A percentile compares a stretch with the other conserved stretches of the same genome.
These are phyloP conservation scores for Botrytis aclada DNA, from an alignment of 2,329 filamentous ascomycete genomes.

Conservation along the genomic window DNA sequence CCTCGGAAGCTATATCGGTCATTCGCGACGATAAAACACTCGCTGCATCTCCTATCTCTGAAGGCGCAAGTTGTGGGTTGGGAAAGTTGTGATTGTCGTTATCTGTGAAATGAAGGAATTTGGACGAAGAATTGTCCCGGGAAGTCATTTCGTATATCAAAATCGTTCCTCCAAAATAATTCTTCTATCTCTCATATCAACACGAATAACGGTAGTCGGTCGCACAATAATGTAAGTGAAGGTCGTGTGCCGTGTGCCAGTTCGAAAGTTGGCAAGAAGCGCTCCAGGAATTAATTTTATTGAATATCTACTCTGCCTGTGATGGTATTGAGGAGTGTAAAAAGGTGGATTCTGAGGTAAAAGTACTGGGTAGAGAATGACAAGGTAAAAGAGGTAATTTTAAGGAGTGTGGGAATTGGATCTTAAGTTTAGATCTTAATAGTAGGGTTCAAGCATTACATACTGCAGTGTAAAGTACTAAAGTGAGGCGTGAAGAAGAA, in stretches of 20 bases:
- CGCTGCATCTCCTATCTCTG: conserved; percentile 41
- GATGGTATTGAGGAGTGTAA: background rate
- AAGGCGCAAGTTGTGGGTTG: conserved; percentile 24
- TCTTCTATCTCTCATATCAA: background rate
- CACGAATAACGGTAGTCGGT: background rate
- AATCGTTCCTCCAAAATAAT: background rate
- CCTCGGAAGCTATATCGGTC: conserved; percentile 53
- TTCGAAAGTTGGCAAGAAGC: conserved; percentile 1
- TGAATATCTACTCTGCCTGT: background rate
- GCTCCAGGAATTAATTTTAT: background rate
- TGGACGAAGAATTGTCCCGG: conserved; percentile 25
- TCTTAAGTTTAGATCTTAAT: conserved; percentile 7
- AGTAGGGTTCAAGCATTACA: conserved; percentile 17
- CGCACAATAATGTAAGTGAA: background rate
- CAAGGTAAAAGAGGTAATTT: background rate
- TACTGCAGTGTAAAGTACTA: background rate
- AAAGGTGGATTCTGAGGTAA: background rate
- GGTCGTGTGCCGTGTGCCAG: background rate
- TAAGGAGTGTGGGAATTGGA: conserved; percentile 18
- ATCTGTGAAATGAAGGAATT: conserved; percentile 23
- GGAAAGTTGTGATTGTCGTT: conserved; percentile 24
- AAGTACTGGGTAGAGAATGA: background rate
- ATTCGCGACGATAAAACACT: conserved; percentile 54
- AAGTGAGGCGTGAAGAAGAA: background rate
- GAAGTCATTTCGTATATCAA: conserved; percentile 28